Conservation (phyloP, 495 filamentous ascomycete species). For the Penicillium canescens region DNA sequence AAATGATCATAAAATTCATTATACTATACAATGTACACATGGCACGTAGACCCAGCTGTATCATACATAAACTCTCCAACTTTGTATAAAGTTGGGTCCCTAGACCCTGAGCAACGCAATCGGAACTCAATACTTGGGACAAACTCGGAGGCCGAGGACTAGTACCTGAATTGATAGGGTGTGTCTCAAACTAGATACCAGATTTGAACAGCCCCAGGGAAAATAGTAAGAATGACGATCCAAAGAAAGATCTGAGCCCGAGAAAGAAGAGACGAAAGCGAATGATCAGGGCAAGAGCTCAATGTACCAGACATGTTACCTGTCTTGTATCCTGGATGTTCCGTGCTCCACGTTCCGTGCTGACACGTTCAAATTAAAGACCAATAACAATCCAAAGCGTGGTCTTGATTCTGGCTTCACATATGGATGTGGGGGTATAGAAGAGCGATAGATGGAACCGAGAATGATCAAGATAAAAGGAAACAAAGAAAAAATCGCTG, state of each 20-base stretch:
- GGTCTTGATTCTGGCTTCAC: no score
- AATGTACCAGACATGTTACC: constrained; percentile 15
- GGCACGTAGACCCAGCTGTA: no score
- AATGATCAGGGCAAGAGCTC: background rate
- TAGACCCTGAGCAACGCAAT: no score
- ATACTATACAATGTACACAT: no score
- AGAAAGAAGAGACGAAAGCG: constrained; percentile 4
- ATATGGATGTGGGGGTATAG: constrained; percentile 1
- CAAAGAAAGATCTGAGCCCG: constrained; percentile 5
- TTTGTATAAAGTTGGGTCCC: no score
- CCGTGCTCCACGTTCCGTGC: background rate
- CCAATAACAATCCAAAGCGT: no score
- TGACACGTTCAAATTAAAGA: constrained; percentile 1
- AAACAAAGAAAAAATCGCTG: background rate
- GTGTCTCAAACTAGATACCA: constrained; percentile 18
- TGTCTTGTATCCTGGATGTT: constrained; percentile 3
- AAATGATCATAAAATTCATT: no score
- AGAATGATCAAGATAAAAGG: constrained; percentile 2
- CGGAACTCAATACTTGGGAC: no score
- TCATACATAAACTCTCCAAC: no score
- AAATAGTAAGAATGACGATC: background rate
- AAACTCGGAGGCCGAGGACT: background rate
- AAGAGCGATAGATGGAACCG: background rate
- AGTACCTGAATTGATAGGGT: constrained; percentile 16
- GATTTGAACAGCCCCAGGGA: background rate